Evolutionary conservation across 192 early-diverging fungal species (phyloP).

Genomic region (Umbelopsis isabellina): DNA sequence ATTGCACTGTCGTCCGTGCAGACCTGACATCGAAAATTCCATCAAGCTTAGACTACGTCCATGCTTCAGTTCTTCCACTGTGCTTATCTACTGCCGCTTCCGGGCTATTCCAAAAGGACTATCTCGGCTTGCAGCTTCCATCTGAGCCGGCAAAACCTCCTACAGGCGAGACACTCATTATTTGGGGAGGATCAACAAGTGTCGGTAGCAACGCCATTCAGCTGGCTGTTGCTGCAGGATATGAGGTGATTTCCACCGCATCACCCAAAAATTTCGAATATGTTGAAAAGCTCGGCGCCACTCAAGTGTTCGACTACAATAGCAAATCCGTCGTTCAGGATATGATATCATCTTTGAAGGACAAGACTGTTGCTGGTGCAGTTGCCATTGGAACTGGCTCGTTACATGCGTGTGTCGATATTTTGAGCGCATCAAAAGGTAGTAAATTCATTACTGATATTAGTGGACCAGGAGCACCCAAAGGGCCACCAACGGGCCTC

Average conservation of each 20-base stretch:
- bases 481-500: background rate
- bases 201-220: slow-evolving; percentile 57
- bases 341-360: background rate
- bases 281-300: slow-evolving; percentile 49
- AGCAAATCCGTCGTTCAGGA: slow-evolving; percentile 10
- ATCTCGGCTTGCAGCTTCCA: slow-evolving; percentile 18
- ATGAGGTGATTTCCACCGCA: slow-evolving; percentile 54
- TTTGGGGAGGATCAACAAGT: slow-evolving; percentile 60
- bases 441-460: slow-evolving; percentile 1
- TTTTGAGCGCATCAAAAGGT: background rate
- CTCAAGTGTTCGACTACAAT: slow-evolving; percentile 53
- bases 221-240: slow-evolving; percentile 26
- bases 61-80: slow-evolving; percentile 55
- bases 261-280: slow-evolving; percentile 47
- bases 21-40: slow-evolving; percentile 19
- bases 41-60: slow-evolving; percentile 27
- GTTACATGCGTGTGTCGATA: background rate
- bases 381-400: background rate
- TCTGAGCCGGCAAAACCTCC: background rate
- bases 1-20: background rate
- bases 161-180: slow-evolving; percentile 41
- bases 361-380: background rate
- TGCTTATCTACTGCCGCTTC: slow-evolving; percentile 58
- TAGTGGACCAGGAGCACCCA: background rate
- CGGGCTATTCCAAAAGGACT: slow-evolving; percentile 37